Base-by-base conservation (phyloP, 2,329 filamentous ascomycete genomes). In the Phialocephala sp. region DNA sequence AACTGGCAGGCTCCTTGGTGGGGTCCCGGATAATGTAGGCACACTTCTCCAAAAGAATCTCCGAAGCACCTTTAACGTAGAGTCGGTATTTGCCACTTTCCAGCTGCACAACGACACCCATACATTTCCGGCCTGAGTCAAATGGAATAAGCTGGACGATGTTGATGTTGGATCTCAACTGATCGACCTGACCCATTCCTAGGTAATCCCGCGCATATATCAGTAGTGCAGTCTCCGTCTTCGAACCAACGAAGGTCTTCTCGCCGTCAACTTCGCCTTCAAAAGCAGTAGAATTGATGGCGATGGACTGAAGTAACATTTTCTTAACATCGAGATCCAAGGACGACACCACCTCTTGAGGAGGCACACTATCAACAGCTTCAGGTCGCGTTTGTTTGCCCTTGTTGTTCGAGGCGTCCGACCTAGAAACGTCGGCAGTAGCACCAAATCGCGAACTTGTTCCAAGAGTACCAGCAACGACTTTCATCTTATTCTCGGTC, bases 201-300 rank as follows among this genome's bases (percentile, higher is more conserved):
- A 93, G 80, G 72, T 87, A 81, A 58, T 90, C 86, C 58, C 85
- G 83, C 22, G 89, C 88, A 74, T 92, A 92, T 27, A 83, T 81
- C n/a, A 93, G 82, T 14, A 93, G 81, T 24, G 91, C 90, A 4
- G 89, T 92, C 75, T 93, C 91, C 0, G 91, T 93, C 78, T 92
- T 93, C 5, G 90, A 92, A 36, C 91, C 91, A 68, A 93, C 84
- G 70, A 91, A 93, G 0, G 84, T 80, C 20, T 78, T 71, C 66
- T 82, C 80, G 37, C 88, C 88, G 50, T 88, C 83, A 52, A 86
- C 82, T 52, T 89, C 86, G 6, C 85, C 84, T 73, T 91, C 87
- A 69, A 91, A 91, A 0, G 89, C 88, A 0, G 89, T 90, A 0
- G 89, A 91, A 73, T 91, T 91, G 70, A 90, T 79, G 12, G 85